Conservation (phyloP, 768 basidiomycete species). For the Pleurotus cornucopiae region DNA sequence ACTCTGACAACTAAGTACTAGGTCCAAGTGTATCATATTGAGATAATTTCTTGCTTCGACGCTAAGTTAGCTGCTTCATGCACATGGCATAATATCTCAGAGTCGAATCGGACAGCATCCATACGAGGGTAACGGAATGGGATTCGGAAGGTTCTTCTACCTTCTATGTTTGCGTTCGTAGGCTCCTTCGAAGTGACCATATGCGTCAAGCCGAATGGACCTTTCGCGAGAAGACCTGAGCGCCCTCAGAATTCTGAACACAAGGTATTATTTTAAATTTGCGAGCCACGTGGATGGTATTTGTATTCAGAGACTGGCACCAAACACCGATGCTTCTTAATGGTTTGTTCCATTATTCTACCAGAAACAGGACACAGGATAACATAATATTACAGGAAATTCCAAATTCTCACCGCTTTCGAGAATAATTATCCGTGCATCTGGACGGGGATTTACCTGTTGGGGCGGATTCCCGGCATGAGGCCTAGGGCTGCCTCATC, state of each 20-base stretch:
- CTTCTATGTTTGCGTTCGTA: background rate
- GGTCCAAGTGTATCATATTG: no score
- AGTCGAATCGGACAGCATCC: no score
- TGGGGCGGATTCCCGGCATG: constrained; percentile 6
- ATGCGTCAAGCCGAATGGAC: background rate
- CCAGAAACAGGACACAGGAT: background rate
- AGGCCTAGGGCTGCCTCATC: constrained; percentile 3
- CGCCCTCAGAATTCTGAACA: background rate
- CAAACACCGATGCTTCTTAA: constrained; percentile 4
- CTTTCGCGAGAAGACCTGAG: background rate
- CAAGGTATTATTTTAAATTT: background rate
- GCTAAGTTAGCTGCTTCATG: no score
- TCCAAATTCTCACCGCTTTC: constrained; percentile 5
- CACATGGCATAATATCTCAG: no score
- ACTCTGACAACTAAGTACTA: no score
- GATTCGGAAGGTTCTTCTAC: background rate
- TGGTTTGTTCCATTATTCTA: background rate
- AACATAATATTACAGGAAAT: background rate
- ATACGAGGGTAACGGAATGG: no score
- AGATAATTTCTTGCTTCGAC: no score
- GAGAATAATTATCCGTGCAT: constrained; percentile 3
- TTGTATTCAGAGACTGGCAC: background rate
- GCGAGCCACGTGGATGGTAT: background rate
- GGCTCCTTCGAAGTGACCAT: background rate
- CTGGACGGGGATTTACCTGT: background rate